These are phyloP conservation scores for Arachnomyces sp. DNA, from an alignment of 2,329 filamentous ascomycete genomes.

Conservation along the genomic window DNA sequence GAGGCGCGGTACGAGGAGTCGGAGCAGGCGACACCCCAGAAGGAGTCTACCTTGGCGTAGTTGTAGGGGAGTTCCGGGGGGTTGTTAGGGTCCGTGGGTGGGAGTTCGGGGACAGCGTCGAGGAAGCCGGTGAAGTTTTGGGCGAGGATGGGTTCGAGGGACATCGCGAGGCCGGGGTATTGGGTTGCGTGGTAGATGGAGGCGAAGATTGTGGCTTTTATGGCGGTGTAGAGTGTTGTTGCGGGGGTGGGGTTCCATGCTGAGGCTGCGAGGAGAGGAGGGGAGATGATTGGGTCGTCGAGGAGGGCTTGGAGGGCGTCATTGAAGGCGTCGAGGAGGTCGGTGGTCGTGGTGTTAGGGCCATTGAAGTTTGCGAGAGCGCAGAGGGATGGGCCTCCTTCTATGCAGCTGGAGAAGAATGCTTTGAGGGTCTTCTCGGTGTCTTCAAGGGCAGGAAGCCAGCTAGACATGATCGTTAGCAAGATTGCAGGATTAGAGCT, in stretches of 20 bases:
- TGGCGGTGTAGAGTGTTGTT: neutral
- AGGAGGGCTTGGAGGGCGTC: constrained; percentile 1
- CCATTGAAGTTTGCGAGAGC: constrained; percentile 24
- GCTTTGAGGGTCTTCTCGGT: constrained; percentile 45
- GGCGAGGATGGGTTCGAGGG: neutral
- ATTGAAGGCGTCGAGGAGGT: constrained; percentile 3
- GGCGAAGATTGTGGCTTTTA: neutral
- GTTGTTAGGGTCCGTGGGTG: neutral
- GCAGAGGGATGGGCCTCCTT: constrained; percentile 39
- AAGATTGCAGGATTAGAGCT: constrained; percentile 7
- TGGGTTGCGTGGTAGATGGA: constrained; percentile 1
- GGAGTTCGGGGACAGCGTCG: neutral
- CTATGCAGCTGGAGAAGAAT: constrained; percentile 48
- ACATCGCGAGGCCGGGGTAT: neutral
- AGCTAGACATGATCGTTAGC: constrained; percentile 20
- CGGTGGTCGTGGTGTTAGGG: constrained; percentile 1
- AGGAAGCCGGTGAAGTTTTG: constrained; percentile 2
- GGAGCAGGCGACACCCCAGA: constrained; percentile 9
- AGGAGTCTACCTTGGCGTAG: neutral
- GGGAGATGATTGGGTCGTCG: constrained; percentile 1
- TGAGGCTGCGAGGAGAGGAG: neutral
- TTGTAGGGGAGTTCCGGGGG: neutral
- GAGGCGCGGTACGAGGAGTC: constrained; percentile 6
- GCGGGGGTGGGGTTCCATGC: too few species aligned
- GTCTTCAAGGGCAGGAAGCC: constrained; percentile 42